Evolutionary conservation across 768 basidiomycete genomes (phyloP), one percentile per base, ranked within the genome.

Genomic region (Coprinopsis marcescibilis): DNA sequence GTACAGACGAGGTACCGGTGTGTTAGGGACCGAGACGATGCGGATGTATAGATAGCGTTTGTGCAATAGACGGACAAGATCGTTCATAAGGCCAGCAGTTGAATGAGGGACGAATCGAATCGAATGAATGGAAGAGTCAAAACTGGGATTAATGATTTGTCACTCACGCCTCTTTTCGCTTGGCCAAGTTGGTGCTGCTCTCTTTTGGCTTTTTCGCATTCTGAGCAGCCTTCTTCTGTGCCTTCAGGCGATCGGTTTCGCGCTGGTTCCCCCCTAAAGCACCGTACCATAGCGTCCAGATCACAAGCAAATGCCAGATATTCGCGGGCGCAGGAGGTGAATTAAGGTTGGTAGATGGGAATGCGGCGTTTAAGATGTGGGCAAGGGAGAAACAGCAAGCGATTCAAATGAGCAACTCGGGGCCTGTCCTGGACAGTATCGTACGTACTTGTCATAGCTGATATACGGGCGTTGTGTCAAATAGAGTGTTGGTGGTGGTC

Each of bases 231-330:
- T 86, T 89, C 70, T 90, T 90, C 68, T 80, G 79, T 12, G 84
- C 80, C 60, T 79, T 82, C 17, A 67, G 64, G 53, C 88, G 85
- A 63, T 84, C 88, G 63, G 67, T 72, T 5, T 90, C 88, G 43
- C 88, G 78, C 63, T 89, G 87, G 60, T 90, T 88, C 55, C 88
- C 88, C 57, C 88, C 88, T 89, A 56, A 27, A 56, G 52, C 52
- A 17, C 13, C 49, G 38, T 35, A 23, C 5, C 17, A 15, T 40
- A n/a, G n/a, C 38, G 15, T 40, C 4, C 11, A 23, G 20, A 40
- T 12, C 38, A 8, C 13, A 6, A 8, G 10, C 35, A 40, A 20
- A 40, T 23, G 38, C 4, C 27, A 20, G 30, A 41, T 15, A 37
- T 23, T 11, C 26, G n/a, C n/a, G n/a, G n/a, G n/a, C n/a, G n/a